These are phyloP conservation scores for Oidiodendron maius DNA, from an alignment of 495 filamentous ascomycete genomes.

Conservation along the genomic window DNA sequence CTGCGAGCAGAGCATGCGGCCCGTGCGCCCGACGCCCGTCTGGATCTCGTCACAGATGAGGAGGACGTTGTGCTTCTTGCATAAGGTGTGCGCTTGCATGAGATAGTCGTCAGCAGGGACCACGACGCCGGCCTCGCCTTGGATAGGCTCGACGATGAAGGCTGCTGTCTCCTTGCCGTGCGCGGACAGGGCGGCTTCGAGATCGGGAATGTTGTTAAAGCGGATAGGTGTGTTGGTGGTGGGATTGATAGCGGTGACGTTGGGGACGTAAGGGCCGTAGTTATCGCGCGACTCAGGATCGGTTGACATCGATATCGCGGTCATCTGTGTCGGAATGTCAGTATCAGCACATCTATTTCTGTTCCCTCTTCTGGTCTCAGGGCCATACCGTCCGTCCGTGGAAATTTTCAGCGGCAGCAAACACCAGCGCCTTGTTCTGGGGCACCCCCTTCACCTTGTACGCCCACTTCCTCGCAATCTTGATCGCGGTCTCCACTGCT, in stretches of 20 bases:
- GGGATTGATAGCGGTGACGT: slow-evolving; percentile 73
- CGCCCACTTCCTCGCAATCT: slow-evolving; percentile 97
- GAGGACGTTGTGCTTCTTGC: slow-evolving; percentile 89
- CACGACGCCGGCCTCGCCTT: slow-evolving; percentile 95
- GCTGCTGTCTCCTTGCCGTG: slow-evolving; percentile 84
- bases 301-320: slow-evolving; percentile 87
- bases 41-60: slow-evolving; percentile 99
- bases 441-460: slow-evolving; percentile 95
- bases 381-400: slow-evolving; percentile 91
- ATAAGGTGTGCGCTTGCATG: slow-evolving; percentile 71
- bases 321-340: slow-evolving; percentile 56
- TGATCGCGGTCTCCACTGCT: slow-evolving; percentile 97
- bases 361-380: too few species aligned
- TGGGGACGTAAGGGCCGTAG: slow-evolving; percentile 92
- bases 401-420: slow-evolving; percentile 88
- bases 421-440: slow-evolving; percentile 74
- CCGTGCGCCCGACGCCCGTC: slow-evolving; percentile 92
- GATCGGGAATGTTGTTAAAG: slow-evolving; percentile 78
- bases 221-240: slow-evolving; percentile 71
- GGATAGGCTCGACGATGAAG: slow-evolving; percentile 95
- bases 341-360: too few species aligned
- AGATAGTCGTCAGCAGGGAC: slow-evolving; percentile 92
- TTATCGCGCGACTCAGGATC: slow-evolving; percentile 95
- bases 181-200: slow-evolving; percentile 71
- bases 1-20: slow-evolving; percentile 86